Evolutionary conservation across 2,329 filamentous ascomycete species (phyloP), one percentile per base, ranked within the genome.

Genomic region (Plenodomus biglobosus): DNA sequence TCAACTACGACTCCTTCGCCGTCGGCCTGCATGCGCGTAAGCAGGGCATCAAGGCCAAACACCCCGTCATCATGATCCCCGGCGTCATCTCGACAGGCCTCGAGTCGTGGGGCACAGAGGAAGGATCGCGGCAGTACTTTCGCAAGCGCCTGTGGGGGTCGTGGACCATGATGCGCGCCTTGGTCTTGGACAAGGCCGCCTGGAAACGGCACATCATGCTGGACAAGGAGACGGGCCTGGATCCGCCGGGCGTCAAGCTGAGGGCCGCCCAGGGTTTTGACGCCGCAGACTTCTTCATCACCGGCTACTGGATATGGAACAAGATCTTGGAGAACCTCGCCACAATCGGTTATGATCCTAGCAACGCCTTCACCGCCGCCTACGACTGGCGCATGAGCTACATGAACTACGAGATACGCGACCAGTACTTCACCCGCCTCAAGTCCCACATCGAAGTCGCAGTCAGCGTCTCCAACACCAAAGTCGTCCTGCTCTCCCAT

Each of bases 181-280:
- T 99, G 56, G 90, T 99, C 1, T 75, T 95, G 64, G 94, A 97
- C 71, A 96, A 97, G 73, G 86, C 95, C 21, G 80, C 83, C 27
- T 99, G 94, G 94, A 99, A 96, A 77, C 86, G 79, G 63, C 94
- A 99, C 70, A 90, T 99, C 59, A 97, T 97, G 92, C 80, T 99
- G 10, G 94, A 99, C 73, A 92, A 92, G 70, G 73, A 84, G 32
- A 96, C 92, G 0, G 94, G 94, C 0, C 78, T 99, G 18, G 94
- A 99, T 69, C 94, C 94, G 1, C 89, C 91, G 0, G 85, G 86
- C 11, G 84, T 97, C 62, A 97, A 97, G 75, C 75, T 99, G 17
- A 85, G 94, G 32, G 90, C 94, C 8, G 92, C 94, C 0, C 94
- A 97, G 70, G 94, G 94, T 1, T 99, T 99, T 62, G 94, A 99